Conservation (phyloP, 805 yeast genomes). For the Ogataea angusta region DNA sequence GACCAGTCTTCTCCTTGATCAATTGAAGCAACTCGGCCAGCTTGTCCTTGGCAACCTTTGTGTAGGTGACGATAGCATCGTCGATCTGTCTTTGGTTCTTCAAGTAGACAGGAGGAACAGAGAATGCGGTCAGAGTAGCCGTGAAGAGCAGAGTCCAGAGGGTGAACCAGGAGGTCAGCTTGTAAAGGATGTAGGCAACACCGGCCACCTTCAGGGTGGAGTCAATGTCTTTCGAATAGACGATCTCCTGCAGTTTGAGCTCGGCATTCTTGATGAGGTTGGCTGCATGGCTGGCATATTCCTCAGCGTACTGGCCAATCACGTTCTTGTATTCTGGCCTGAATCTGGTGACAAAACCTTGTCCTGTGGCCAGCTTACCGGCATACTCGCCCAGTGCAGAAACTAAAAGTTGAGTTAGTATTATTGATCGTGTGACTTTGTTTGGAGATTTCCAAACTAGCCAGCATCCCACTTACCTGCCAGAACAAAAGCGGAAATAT, state of each 20-base stretch:
- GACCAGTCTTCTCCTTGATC: conserved; percentile 46
- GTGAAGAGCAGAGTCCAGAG: conserved; percentile 62
- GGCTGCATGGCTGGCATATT: conserved; percentile 35
- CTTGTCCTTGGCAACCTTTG: conserved; percentile 49
- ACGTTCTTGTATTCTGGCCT: conserved; percentile 50
- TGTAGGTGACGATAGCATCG: conserved; percentile 48
- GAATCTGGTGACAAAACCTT: conserved; percentile 76
- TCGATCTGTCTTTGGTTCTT: conserved; percentile 77
- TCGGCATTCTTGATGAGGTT: conserved; percentile 48
- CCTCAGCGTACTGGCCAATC: conserved; percentile 28
- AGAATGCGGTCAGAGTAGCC: conserved; percentile 59
- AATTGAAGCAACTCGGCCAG: conserved; percentile 39
- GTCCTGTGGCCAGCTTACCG: conserved; percentile 70
- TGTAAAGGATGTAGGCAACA: conserved; percentile 58
- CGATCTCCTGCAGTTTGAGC: conserved; percentile 48
- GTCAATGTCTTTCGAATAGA: conserved; percentile 69
- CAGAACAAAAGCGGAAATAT: conserved; percentile 56
- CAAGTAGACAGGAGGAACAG: conserved; percentile 72
- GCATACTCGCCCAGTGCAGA: conserved; percentile 76
- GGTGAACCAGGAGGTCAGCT: conserved; percentile 72
- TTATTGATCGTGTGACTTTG: conserved; percentile 2
- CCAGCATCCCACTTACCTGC: conserved; percentile 23
- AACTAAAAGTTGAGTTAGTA: conserved; percentile 24
- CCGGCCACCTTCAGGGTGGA: conserved; percentile 72
- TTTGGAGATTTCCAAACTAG: background rate